These are phyloP conservation scores for Lepidopterella palustris DNA, from an alignment of 495 filamentous ascomycete species.

Conservation along the genomic window DNA sequence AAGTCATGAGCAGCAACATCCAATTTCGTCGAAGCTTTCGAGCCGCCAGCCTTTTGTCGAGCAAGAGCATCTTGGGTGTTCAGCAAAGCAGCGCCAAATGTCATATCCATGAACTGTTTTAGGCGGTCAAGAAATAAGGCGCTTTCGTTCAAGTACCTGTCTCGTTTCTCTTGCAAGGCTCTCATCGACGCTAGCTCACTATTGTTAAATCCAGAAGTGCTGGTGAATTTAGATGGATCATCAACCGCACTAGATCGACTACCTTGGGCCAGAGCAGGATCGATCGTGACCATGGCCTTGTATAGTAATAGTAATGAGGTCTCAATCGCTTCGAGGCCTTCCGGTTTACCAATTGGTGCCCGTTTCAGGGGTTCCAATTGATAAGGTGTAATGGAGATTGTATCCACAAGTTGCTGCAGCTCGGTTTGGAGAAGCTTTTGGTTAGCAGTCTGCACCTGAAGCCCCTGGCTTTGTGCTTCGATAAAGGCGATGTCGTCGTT, in stretches of 20 bases:
- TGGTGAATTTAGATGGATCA: slow-evolving; percentile 25
- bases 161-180: slow-evolving; percentile 87
- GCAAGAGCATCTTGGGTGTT: slow-evolving; percentile 55
- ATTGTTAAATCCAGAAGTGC: slow-evolving; percentile 58
- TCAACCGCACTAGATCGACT: slow-evolving; percentile 5
- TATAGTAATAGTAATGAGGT: slow-evolving; percentile 70
- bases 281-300: slow-evolving; percentile 91
- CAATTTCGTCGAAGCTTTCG: slow-evolving; percentile 40
- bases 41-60: slow-evolving; percentile 22
- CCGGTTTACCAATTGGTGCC: slow-evolving; percentile 62
- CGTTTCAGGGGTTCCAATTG: slow-evolving; percentile 67
- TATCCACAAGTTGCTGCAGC: slow-evolving; percentile 71
- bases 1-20: slow-evolving; percentile 47
- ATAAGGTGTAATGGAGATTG: slow-evolving; percentile 71
- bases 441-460: slow-evolving; percentile 95
- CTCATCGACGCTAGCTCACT: slow-evolving; percentile 86
- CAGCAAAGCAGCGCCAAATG: slow-evolving; percentile 68
- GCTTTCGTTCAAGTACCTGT: slow-evolving; percentile 70
- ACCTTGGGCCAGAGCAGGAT: slow-evolving; percentile 54
- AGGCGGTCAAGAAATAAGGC: slow-evolving; percentile 66
- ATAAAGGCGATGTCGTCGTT: slow-evolving; percentile 95
- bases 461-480: slow-evolving; percentile 90
- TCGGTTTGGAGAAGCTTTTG: slow-evolving; percentile 91
- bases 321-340: slow-evolving; percentile 72
- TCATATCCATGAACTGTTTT: slow-evolving; percentile 70